Base-by-base conservation (phyloP, 129 eudicot genomes). In the Tagetes erecta region DNA sequence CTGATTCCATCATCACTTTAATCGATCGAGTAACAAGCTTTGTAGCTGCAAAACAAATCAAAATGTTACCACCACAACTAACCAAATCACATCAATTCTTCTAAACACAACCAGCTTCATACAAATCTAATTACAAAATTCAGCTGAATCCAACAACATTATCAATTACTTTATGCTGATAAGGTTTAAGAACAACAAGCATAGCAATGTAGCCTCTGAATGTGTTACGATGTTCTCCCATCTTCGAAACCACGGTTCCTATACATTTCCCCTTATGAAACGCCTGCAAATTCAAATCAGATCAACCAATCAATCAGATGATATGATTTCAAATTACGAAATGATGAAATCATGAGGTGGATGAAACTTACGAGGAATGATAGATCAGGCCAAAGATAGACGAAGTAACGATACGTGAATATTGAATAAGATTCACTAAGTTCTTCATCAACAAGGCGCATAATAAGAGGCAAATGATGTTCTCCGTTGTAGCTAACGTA, bases 381-480 rank as follows among this genome's bases (percentile, higher is more conserved):
- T 73, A 94, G 97, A 42, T 90, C 77, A 42, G 98, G 98, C 98
- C 98, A 94, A 62, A 94, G 97, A 71, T 94, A 90, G 70, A 94
- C 98, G 67, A 94, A 94, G 78, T 94, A 94, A 14, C 98, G 92
- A 75, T 94, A 94, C 38, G 98, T 90, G 76, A 94, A 94, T 77
- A 94, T 94, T 76, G 98, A 94, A 77, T 94, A 94, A 84, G 97
- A 97, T 70, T 94, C 98, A 68, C 98, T 94, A 70, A 94, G 96
- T 75, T 90, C 97, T 75, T 88, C 75, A 75, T 94, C 98, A 49
- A 94, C 98, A 7, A 94, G 93, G 53, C 83, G 75, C 98, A 94
- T 94, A 56, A 94, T 90, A 39, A 88, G 78, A 0, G 98, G 97
- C 35, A 94, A 80, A 66, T 94, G 97, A 79, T 90, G 98, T 40